Evolutionary conservation across 2,329 filamentous ascomycete species (phyloP).

Genomic region (Hypoxylon sp.): DNA sequence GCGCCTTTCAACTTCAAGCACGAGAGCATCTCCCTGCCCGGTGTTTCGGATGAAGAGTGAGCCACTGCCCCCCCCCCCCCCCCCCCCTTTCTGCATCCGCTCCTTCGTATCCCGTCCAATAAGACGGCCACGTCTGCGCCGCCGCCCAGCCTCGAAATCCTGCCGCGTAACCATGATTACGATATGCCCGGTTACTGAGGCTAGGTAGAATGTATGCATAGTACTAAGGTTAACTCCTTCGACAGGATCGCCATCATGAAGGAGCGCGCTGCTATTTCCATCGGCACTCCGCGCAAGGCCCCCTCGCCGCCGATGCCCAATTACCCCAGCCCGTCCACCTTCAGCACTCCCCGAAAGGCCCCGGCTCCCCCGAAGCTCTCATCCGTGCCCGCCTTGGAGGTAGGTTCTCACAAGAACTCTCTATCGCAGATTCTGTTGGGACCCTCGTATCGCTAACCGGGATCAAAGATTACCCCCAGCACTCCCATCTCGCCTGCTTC

Average conservation of each 20-base stretch:
- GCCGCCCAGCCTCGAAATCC: conserved; percentile 14
- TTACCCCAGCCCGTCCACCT: conserved; percentile 28
- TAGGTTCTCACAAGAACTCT: conserved; percentile 21
- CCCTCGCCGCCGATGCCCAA: conserved; percentile 35
- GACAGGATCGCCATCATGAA: conserved; percentile 58
- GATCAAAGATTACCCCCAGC: conserved; percentile 29
- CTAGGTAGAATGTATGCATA: neutral
- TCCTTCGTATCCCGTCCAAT: conserved; percentile 25
- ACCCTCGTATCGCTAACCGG: neutral
- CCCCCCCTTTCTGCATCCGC: conserved; percentile 5
- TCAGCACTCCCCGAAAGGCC: conserved; percentile 38
- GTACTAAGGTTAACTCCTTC: conserved; percentile 16
- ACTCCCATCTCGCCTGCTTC: conserved; percentile 33
- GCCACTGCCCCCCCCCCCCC: no score
- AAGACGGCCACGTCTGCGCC: neutral
- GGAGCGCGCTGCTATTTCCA: conserved; percentile 58
- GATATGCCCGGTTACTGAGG: neutral
- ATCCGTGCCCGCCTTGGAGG: conserved; percentile 30
- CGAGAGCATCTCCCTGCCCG: conserved; percentile 61
- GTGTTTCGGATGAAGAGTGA: conserved; percentile 67
- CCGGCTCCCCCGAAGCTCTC: conserved; percentile 35
- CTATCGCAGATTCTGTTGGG: neutral
- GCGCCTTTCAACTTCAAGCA: conserved; percentile 66
- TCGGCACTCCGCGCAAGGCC: conserved; percentile 39
- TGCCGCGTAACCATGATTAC: neutral